Evolutionary conservation across 2,329 filamentous ascomycete genomes (phyloP).

Genomic region (Colletotrichum australisinense): DNA sequence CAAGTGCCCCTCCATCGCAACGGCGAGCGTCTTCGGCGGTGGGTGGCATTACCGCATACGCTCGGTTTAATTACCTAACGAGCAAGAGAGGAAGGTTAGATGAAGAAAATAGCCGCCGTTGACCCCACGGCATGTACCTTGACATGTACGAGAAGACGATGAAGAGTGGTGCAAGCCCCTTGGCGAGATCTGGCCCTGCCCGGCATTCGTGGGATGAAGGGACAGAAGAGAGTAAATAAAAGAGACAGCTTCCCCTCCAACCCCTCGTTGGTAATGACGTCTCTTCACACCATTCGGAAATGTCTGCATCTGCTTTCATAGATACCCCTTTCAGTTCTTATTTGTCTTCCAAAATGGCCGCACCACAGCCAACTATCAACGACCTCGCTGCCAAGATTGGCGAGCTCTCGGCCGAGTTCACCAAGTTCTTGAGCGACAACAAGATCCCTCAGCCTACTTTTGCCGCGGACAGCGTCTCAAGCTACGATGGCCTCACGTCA

Average conservation of each 20-base stretch:
- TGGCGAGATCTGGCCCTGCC: background rate
- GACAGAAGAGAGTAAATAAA: background rate
- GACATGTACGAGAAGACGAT: background rate
- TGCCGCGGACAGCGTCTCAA: constrained; percentile 54
- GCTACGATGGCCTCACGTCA: constrained; percentile 53
- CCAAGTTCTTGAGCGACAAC: constrained; percentile 53
- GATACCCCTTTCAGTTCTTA: constrained; percentile 31
- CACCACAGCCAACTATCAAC: constrained; percentile 50
- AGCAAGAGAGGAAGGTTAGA: background rate
- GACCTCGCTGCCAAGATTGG: constrained; percentile 57
- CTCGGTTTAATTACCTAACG: constrained; percentile 21
- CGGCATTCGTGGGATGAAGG: background rate
- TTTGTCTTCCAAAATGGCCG: constrained; percentile 41
- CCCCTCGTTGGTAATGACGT: background rate
- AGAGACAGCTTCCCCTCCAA: background rate
- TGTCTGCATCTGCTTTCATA: constrained; percentile 11
- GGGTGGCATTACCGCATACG: constrained; percentile 16
- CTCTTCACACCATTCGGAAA: constrained; percentile 1
- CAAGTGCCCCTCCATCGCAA: background rate
- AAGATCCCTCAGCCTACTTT: constrained; percentile 55
- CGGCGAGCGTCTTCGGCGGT: background rate
- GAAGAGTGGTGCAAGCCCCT: background rate
- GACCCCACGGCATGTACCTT: constrained; percentile 7
- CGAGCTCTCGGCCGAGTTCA: constrained; percentile 55
- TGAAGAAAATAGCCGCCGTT: background rate